A percentile compares a stretch with the other conserved stretches of the same genome.
phyloP scores from a whole-genome alignment of 1,284 basidiomycete genomes.

The Peniophora sp. region DNA sequence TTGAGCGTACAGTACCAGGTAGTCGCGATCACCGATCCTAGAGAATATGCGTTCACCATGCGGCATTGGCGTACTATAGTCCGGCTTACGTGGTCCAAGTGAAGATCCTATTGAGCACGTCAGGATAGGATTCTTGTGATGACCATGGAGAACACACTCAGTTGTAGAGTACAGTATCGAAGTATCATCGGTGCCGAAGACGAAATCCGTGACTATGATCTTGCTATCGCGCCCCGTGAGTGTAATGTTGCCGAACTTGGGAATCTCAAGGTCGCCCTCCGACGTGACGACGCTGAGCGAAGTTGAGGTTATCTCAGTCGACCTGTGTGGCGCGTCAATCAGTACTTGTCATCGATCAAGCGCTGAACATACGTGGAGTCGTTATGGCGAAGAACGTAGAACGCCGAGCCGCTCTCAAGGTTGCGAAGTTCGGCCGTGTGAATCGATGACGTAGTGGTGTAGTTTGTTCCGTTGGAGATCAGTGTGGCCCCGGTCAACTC shows the following conservation, averaged over 20 bases:
- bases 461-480: conserved; percentile 37
- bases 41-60: not conserved
- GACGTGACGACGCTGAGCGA: conserved; percentile 34
- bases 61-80: not conserved
- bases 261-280: conserved; percentile 29
- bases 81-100: conserved; percentile 34
- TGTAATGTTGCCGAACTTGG: conserved; percentile 29
- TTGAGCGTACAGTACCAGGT: conserved; percentile 37
- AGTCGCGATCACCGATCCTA: conserved; percentile 31
- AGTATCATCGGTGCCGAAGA: conserved; percentile 28
- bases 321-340: conserved; percentile 17
- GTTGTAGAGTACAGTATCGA: conserved; percentile 40
- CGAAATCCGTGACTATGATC: conserved; percentile 41
- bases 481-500: conserved; percentile 33
- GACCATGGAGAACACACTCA: conserved; percentile 26
- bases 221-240: conserved; percentile 41
- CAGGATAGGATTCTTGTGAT: not conserved
- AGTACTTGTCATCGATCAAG: conserved; percentile 1
- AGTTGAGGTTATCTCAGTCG: conserved; percentile 30
- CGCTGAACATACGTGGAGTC: conserved; percentile 29
- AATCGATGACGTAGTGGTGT: conserved; percentile 34
- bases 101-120: conserved; percentile 28
- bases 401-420: conserved; percentile 33
- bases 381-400: conserved; percentile 45
- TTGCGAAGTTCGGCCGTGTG: conserved; percentile 42